Evolutionary conservation across 2,329 filamentous ascomycete genomes (phyloP), one percentile per base, ranked within the genome.

Genomic region (Beauveria sp.): DNA sequence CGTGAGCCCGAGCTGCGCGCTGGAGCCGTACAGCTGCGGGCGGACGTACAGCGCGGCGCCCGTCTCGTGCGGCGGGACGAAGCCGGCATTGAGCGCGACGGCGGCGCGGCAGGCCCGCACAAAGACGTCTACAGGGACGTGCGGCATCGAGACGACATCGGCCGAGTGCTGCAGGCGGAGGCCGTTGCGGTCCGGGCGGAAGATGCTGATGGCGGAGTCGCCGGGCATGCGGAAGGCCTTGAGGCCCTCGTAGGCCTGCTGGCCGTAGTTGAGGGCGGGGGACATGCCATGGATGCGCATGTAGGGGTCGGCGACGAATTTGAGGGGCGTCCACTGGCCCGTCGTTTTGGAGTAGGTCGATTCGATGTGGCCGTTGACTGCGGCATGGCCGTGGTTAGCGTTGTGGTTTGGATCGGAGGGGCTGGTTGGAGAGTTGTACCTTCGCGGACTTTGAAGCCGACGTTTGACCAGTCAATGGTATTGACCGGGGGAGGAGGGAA

Each of bases 231-330:
- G 91, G 83, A 97, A 97, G 61, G 93, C 93, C 77, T 98, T 98
- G 73, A 98, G 86, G n/a, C 95, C 95, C 75, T 99, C 95, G 80
- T 96, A 99, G 69, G 91, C 93, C 79, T 98, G 95, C 73, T 96
- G 92, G 63, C 93, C 92, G 75, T 99, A 99, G 82, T 99, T 99
- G 66, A 98, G 85, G 49, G 87, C 93, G 0, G 95, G 93, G 0
- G 93, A 88, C 90, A 99, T 95, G 75, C 93, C 95, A 76, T 98
- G 93, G 72, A 98, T 87, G 67, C 88, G 87, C 69, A 98, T 85
- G 79, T 83, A 93, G 7, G 93, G 93, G 69, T 93, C 90, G 64
- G 85, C 77, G 64, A 97, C 86, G 77, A 96, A 96, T 65, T 83
- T 79, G 28, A 91, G 91, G 16, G 86, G 75, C 0, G 88, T 85